Percentiles rank a stretch among this genome's conserved stretches.
These are phyloP conservation scores for Phytophthora macrochlamydospora DNA, from an alignment of 352 stramenopile genomes.

Conservation along the genomic window DNA sequence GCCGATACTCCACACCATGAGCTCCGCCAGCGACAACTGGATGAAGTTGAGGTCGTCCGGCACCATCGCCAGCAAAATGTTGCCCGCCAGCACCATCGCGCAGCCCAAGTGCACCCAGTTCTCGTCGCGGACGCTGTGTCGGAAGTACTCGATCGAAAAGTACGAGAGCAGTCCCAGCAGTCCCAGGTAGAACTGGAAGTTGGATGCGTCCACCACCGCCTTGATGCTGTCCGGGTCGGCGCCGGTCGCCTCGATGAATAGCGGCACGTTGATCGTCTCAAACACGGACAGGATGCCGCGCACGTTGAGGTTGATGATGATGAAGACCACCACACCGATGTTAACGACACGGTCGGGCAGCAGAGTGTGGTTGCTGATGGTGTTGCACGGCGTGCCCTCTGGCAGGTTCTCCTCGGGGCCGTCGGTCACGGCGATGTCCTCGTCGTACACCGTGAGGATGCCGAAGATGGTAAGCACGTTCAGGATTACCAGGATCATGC, in stretches of 20 bases:
- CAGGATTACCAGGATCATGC: slow-evolving; percentile 62
- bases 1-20: slow-evolving; percentile 85
- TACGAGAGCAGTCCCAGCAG: slow-evolving; percentile 77
- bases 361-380: slow-evolving; percentile 51
- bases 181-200: slow-evolving; percentile 87
- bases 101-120: slow-evolving; percentile 78
- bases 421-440: slow-evolving; percentile 57
- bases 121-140: slow-evolving; percentile 66
- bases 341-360: slow-evolving; percentile 74
- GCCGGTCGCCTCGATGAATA: slow-evolving; percentile 73
- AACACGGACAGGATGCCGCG: slow-evolving; percentile 83
- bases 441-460: slow-evolving; percentile 68
- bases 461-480: slow-evolving; percentile 71
- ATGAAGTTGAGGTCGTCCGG: slow-evolving; percentile 49
- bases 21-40: slow-evolving; percentile 45
- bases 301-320: slow-evolving; percentile 81
- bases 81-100: slow-evolving; percentile 60
- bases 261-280: slow-evolving; percentile 82
- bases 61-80: slow-evolving; percentile 59
- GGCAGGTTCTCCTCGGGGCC: slow-evolving; percentile 56
- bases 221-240: slow-evolving; percentile 55
- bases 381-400: slow-evolving; percentile 36
- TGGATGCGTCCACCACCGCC: slow-evolving; percentile 73
- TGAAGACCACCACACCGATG: slow-evolving; percentile 75
- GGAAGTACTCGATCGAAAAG: slow-evolving; percentile 81